Percentiles rank a stretch among this genome's conserved stretches.
These are phyloP conservation scores for Geotrichum histeridarum DNA, from an alignment of 1,139 yeast species.

Conservation along the genomic window DNA sequence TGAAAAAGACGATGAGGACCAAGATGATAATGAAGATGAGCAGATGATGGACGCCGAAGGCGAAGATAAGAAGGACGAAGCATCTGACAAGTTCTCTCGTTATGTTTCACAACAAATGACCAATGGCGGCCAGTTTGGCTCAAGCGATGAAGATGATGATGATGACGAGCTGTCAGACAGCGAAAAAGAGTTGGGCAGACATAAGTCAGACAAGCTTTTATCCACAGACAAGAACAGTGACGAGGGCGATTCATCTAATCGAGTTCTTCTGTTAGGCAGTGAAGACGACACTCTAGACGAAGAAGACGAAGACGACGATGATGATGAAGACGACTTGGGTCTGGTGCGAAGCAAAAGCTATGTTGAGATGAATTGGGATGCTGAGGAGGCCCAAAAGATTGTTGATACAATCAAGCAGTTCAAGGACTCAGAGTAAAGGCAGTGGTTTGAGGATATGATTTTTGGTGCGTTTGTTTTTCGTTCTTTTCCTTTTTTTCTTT, in stretches of 20 bases:
- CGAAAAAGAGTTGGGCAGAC: not conserved
- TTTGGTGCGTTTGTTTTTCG: not conserved
- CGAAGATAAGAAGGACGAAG: conserved; percentile 27
- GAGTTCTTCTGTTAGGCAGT: conserved; percentile 14
- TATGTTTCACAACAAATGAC: conserved; percentile 78
- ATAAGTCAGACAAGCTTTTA: not conserved
- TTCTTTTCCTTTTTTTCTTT: not conserved
- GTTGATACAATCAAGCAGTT: not conserved
- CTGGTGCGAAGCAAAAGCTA: conserved; percentile 37
- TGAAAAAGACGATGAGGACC: conserved; percentile 23
- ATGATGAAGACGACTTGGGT: conserved; percentile 27
- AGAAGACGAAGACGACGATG: conserved; percentile 23
- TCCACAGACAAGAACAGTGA: not conserved
- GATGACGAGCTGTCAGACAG: conserved; percentile 37
- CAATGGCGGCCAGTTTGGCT: conserved; percentile 30
- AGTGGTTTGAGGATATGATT: not conserved
- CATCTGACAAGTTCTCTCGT: conserved; percentile 57
- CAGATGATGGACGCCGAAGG: not conserved
- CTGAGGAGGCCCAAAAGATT: not conserved
- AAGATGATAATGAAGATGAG: not conserved
- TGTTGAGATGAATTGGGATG: not conserved
- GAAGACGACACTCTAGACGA: conserved; percentile 22
- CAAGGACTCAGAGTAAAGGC: not conserved
- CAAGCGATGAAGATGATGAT: conserved; percentile 50
- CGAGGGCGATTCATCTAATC: not conserved